Base-by-base conservation (phyloP, 2,329 filamentous ascomycete species). In the Ophiostoma angusticollis region DNA sequence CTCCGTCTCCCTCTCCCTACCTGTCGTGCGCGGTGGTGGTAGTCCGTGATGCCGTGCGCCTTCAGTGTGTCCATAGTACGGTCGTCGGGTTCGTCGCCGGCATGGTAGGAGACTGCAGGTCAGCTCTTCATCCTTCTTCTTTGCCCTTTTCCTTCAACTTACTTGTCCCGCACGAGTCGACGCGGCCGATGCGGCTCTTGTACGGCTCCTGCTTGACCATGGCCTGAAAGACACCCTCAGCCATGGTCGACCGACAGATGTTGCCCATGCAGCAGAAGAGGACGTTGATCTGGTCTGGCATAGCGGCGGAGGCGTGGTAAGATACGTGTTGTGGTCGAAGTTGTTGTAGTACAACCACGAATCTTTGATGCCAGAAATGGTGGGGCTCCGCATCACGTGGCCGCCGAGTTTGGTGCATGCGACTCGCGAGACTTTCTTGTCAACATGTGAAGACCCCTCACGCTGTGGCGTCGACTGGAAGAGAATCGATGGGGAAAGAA, bases 191-290 rank as follows among this genome's bases (percentile, higher is more conserved):
- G 44, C 67, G 62, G 33, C 60, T 65, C 50, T 70, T 65, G 52
- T 75, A 76, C 18, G 72, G 66, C 33, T 71, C 61, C 49, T 79
- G 72, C 48, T 72, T 67, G 29, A 71, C 70, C 29, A 91, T 63
- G 44, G 78, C 73, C 42, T 77, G 75, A 63, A 98, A 96, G 48
- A 94, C 83, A 35, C 84, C 91, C 65, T 96, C 89, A 32, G 87
- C 85, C 91, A 98, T 96, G 23, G 91, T 84, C 7, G 86, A 94
- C 44, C 73, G 70, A 57, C 86, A 98, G 54, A 96, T 96, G 61
- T 98, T 98, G 58, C 91, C 91, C 24, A 96, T 71, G 62, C 91
- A 98, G 50, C 96, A 89, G 56, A 96, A 96, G 37, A 96, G 74
- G 27, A 96, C 81, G 3, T 80, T 86, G 39, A 84, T 47, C 35